phyloP scores from a whole-genome alignment of 2,329 filamentous ascomycete species.

The Coleophoma crateriformis region DNA sequence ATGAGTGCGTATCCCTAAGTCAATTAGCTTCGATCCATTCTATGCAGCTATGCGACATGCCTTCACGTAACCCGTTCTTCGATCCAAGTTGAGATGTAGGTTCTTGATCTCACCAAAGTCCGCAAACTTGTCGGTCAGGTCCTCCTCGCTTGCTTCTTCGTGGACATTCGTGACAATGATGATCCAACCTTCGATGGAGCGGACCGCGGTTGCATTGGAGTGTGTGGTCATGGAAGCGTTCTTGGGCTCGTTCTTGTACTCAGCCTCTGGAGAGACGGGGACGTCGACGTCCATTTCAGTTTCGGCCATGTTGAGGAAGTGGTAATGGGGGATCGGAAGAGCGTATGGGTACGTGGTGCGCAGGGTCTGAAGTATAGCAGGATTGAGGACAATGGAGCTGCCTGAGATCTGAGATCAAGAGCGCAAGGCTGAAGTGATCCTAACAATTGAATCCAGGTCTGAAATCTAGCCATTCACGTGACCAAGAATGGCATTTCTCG shows the following conservation, averaged over 20 bases:
- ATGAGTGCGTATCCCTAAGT: constrained; percentile 75
- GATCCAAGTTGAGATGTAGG: constrained; percentile 75
- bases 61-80: constrained; percentile 83
- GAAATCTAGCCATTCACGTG: too few relatives aligned
- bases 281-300: constrained; percentile 38
- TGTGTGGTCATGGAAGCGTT: constrained; percentile 66
- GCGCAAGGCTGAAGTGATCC: too few relatives aligned
- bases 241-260: constrained; percentile 48
- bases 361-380: too few relatives aligned
- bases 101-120: constrained; percentile 88
- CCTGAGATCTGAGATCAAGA: too few relatives aligned
- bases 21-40: not conserved
- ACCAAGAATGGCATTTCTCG: too few relatives aligned
- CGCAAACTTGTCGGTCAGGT: constrained; percentile 73
- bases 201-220: constrained; percentile 71
- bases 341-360: not conserved
- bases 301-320: constrained; percentile 33
- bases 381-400: too few relatives aligned
- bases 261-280: constrained; percentile 25
- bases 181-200: constrained; percentile 87
- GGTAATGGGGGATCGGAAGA: not conserved
- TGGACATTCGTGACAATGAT: constrained; percentile 82
- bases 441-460: too few relatives aligned
- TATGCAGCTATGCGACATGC: constrained; percentile 34
- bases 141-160: constrained; percentile 81